A percentile compares a stretch with the other conserved stretches of the same genome.
These are phyloP conservation scores for Hebeloma cylindrosporum DNA, from an alignment of 768 basidiomycete genomes.

Conservation along the genomic window DNA sequence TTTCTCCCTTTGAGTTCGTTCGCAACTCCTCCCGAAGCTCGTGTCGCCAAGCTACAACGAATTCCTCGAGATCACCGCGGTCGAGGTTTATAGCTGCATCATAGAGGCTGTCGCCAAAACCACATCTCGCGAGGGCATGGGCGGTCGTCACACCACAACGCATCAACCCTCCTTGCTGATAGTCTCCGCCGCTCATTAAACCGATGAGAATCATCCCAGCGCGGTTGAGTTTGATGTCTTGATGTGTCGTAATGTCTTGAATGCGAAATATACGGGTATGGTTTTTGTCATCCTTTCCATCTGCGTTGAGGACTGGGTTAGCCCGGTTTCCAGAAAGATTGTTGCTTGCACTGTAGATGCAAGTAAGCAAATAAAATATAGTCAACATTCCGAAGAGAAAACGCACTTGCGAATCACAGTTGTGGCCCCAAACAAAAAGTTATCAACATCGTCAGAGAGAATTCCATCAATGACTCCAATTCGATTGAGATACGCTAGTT, in stretches of 20 bases:
- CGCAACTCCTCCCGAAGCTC: conserved; percentile 62
- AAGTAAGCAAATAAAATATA: conserved; percentile 5
- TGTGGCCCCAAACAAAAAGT: conserved; percentile 83
- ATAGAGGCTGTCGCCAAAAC: conserved; percentile 72
- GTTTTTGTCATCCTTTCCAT: conserved; percentile 74
- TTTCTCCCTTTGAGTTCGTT: conserved; percentile 62
- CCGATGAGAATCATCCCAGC: conserved; percentile 83
- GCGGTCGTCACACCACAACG: conserved; percentile 73
- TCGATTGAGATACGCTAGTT: conserved; percentile 82
- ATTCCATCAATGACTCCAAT: conserved; percentile 85
- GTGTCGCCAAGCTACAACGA: conserved; percentile 63
- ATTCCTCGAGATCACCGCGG: conserved; percentile 45
- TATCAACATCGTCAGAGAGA: conserved; percentile 92
- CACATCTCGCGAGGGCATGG: conserved; percentile 76
- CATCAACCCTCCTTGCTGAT: conserved; percentile 67
- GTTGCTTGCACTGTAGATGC: conserved; percentile 54
- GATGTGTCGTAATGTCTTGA: conserved; percentile 39
- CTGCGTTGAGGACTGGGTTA: conserved; percentile 60
- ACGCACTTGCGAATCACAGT: conserved; percentile 83
- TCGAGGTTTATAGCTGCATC: conserved; percentile 53
- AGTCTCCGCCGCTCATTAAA: conserved; percentile 88
- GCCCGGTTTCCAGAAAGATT: conserved; percentile 71
- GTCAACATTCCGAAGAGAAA: conserved; percentile 1
- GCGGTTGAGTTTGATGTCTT: conserved; percentile 50
- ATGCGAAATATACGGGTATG: conserved; percentile 52